Percentiles rank a stretch among this genome's conserved stretches.
These are phyloP conservation scores for Purpureocillium takamizusanense DNA, from an alignment of 2,329 filamentous ascomycete species.

Conservation along the genomic window DNA sequence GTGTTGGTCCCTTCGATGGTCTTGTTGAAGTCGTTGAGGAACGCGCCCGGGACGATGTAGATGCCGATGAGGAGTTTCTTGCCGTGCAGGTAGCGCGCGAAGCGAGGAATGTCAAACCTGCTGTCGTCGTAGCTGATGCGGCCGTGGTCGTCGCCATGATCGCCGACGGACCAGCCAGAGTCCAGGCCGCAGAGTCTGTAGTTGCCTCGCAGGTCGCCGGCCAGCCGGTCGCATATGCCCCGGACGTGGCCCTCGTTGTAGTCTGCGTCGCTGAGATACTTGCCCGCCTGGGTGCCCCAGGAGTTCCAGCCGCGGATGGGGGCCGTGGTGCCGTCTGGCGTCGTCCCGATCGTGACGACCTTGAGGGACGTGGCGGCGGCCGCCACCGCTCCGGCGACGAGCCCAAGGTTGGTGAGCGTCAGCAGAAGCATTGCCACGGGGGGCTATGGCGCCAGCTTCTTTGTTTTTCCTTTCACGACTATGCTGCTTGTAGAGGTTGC, in stretches of 20 bases:
- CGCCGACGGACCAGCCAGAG: conserved; percentile 12
- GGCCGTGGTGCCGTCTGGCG: conserved; percentile 7
- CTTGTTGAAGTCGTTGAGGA: conserved; percentile 9
- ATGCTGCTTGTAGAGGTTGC: too few species aligned
- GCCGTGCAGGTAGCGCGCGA: conserved; percentile 10
- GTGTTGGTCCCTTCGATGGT: conserved; percentile 8
- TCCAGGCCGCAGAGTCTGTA: conserved; percentile 12
- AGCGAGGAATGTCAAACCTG: conserved; percentile 8
- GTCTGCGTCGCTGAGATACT: conserved; percentile 3
- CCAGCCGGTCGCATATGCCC: conserved; percentile 9
- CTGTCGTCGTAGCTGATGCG: conserved; percentile 9
- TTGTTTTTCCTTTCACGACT: too few species aligned
- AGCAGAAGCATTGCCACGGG: too few species aligned
- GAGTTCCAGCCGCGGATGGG: conserved; percentile 12
- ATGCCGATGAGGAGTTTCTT: conserved; percentile 9
- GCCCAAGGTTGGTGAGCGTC: too few species aligned
- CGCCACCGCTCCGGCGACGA: too few species aligned
- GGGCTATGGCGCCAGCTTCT: too few species aligned
- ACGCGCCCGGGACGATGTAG: conserved; percentile 11
- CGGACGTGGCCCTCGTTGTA: conserved; percentile 10
- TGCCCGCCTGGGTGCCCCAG: conserved; percentile 9
- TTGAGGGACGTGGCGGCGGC: conserved; percentile 2
- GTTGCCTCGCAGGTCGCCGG: conserved; percentile 2
- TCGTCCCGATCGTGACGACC: conserved; percentile 8
- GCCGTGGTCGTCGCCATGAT: conserved; percentile 10